phyloP scores from a whole-genome alignment of 768 basidiomycete genomes.

The Gloeopeniophorella convolvens region DNA sequence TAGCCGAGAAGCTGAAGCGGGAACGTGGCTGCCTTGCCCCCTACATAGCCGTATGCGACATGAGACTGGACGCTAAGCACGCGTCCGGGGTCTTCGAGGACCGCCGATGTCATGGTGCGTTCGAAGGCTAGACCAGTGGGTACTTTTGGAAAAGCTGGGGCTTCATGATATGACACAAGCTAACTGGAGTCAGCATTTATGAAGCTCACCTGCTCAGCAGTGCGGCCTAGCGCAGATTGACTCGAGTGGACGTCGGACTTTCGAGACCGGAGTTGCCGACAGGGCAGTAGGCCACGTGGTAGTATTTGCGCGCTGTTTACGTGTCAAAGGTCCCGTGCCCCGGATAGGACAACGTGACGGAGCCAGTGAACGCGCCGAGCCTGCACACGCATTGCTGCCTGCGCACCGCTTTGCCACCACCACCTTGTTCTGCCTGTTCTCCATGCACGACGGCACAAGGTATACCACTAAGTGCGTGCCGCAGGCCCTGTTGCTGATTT shows the following conservation, averaged over 20 bases:
- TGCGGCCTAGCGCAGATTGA: too few species aligned
- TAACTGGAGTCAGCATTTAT: too few species aligned
- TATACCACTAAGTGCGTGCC: conserved; percentile 24
- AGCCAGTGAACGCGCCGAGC: conserved; percentile 10
- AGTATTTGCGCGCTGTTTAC: conserved; percentile 2
- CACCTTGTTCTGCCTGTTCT: background rate
- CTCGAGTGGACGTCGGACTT: too few species aligned
- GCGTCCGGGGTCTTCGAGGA: conserved; percentile 36
- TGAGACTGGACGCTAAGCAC: conserved; percentile 91
- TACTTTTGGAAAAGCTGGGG: too few species aligned
- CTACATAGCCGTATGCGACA: conserved; percentile 91
- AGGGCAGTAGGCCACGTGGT: background rate
- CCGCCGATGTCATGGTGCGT: background rate
- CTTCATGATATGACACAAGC: background rate
- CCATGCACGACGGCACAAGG: conserved; percentile 52
- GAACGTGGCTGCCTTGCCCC: conserved; percentile 74
- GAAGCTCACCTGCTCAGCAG: too few species aligned
- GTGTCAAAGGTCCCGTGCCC: conserved; percentile 7
- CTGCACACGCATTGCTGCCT: background rate
- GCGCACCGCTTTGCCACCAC: background rate
- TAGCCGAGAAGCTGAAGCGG: conserved; percentile 83
- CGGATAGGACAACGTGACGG: conserved; percentile 6
- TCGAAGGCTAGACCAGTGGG: too few species aligned
- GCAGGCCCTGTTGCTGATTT: background rate
- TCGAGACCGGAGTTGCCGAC: background rate